Evolutionary conservation across 176 grass and related monocot species (phyloP), one percentile per base, ranked within the genome.

Genomic region (Carex myosuroides): DNA sequence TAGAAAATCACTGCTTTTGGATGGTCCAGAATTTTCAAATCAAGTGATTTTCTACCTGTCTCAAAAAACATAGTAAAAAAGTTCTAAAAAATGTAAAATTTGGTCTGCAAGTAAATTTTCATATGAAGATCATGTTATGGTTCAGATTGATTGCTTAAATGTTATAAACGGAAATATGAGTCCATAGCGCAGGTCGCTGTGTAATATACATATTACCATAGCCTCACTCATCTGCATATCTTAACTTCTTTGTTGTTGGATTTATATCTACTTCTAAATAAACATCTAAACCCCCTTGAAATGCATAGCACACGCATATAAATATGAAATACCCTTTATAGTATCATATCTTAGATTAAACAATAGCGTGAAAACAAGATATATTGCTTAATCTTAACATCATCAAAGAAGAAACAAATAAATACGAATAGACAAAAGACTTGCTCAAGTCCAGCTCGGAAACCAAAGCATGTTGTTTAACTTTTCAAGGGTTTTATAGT

Each of bases 241-340:
- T 53, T 22, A 74, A 74, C 70, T 12, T 74, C 14, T 11, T 21
- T 9, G 1, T 4, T 65, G 26, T 66, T 16, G 29, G 64, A 66
- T 66, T 64, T 63, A 50, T 64, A 64, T 64, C 24, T 64, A 64
- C 62, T 64, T 26, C 9, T 64, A 64, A 60, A 54, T 1, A 78
- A 73, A 78, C 52, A 78, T 56, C 14, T 57, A 78, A 78, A 32
- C 50, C 26, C 60, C 13, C 24, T 55, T 78, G 73, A 78, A 78
- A 24, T 35, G 18, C 73, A 57, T 33, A 78, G 12, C 73, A 33
- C 50, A 44, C 8, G 7, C 30, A 42, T 70, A 70, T 11, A 6
- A 6, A 21, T 61, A 61, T 18, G n/a, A 10, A 61, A 6, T 44
- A 70, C 14, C 26, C 12, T 65, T 70, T 18, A 42, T 8, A 42